A percentile compares a stretch with the other conserved stretches of the same genome.
Conservation (phyloP, 352 stramenopile genomes). For the Pythium volutum region DNA sequence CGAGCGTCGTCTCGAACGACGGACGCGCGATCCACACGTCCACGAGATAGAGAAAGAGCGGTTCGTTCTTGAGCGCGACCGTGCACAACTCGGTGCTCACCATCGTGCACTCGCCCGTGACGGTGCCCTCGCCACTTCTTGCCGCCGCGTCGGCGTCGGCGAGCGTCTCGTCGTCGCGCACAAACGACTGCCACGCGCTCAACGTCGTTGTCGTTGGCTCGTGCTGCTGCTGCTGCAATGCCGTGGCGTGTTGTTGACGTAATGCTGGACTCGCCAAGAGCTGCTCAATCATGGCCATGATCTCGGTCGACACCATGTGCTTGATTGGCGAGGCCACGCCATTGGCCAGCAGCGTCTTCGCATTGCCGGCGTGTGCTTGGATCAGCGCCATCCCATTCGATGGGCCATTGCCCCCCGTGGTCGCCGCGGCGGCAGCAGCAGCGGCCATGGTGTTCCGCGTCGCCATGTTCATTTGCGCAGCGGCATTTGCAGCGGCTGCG, state of each 20-base stretch:
- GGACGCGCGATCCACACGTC: slow-evolving; percentile 27
- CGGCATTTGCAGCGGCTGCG: slow-evolving; percentile 16
- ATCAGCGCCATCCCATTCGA: background rate
- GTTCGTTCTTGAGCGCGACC: slow-evolving; percentile 32
- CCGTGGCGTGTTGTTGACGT: slow-evolving; percentile 11
- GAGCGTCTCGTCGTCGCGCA: slow-evolving; percentile 32
- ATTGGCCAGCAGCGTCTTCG: background rate
- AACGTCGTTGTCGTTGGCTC: background rate
- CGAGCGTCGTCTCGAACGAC: slow-evolving; percentile 32
- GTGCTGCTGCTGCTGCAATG: slow-evolving; percentile 10
- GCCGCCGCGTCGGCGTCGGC: slow-evolving; percentile 1
- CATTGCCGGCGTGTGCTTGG: background rate
- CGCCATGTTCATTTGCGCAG: slow-evolving; percentile 10
- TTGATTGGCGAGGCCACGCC: slow-evolving; percentile 13
- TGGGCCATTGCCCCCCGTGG: background rate
- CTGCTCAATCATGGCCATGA: slow-evolving; percentile 44
- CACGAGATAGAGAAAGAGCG: slow-evolving; percentile 34
- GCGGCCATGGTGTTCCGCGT: slow-evolving; percentile 1
- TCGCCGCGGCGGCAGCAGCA: background rate
- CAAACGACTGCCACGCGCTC: slow-evolving; percentile 30
- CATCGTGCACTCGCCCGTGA: slow-evolving; percentile 21
- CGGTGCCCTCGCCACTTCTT: slow-evolving; percentile 3
- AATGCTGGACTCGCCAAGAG: slow-evolving; percentile 27
- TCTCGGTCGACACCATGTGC: slow-evolving; percentile 27
- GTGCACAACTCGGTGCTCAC: slow-evolving; percentile 22